Conservation (phyloP, 129 eudicot genomes). For the Kitagawia praeruptora region DNA sequence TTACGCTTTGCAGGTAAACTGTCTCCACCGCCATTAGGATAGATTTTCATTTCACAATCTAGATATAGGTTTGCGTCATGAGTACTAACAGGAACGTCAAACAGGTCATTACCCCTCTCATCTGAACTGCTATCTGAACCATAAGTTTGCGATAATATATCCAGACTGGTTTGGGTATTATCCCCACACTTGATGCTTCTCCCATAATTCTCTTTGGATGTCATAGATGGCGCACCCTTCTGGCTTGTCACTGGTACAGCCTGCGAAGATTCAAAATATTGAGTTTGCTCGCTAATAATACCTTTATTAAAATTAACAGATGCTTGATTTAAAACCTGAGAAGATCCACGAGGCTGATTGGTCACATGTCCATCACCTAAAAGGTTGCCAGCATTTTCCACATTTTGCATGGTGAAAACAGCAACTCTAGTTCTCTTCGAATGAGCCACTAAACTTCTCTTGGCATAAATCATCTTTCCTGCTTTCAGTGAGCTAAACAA, state of each 20-base stretch:
- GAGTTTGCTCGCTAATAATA: background rate
- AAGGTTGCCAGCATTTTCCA: background rate
- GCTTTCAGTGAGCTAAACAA: slow-evolving; percentile 40
- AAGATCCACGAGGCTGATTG: slow-evolving; percentile 14
- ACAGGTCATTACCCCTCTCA: slow-evolving; percentile 13
- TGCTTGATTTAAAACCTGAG: slow-evolving; percentile 13
- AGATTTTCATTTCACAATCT: slow-evolving; percentile 16
- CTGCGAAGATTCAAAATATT: slow-evolving; percentile 1
- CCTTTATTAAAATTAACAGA: background rate
- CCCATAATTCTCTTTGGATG: slow-evolving; percentile 5
- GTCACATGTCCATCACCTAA: background rate
- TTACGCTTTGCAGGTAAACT: slow-evolving; percentile 1
- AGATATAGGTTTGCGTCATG: slow-evolving; percentile 25
- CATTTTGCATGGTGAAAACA: background rate
- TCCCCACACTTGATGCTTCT: slow-evolving; percentile 10
- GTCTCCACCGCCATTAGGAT: background rate
- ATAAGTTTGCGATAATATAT: slow-evolving; percentile 20
- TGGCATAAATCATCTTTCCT: slow-evolving; percentile 48
- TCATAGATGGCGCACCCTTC: background rate
- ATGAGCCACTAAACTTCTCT: slow-evolving; percentile 36
- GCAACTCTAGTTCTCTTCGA: slow-evolving; percentile 19
- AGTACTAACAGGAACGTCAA: slow-evolving; percentile 34
- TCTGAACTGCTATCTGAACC: slow-evolving; percentile 25
- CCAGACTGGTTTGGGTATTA: slow-evolving; percentile 20
- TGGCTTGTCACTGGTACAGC: slow-evolving; percentile 2